Base-by-base conservation (phyloP, 306 rosid genomes). In the Glycine soja region DNA sequence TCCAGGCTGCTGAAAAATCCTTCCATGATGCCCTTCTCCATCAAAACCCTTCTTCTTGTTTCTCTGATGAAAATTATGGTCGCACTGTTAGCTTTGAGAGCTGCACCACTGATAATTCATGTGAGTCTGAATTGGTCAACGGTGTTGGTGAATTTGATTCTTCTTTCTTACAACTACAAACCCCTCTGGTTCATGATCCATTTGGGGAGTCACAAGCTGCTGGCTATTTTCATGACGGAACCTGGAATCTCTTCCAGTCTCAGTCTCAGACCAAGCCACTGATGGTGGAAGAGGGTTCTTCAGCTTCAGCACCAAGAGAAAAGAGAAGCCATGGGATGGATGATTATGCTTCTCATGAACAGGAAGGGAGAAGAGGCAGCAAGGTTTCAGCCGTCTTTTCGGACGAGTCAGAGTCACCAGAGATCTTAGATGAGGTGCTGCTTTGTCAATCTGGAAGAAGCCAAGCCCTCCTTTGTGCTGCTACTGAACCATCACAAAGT, bases 1-100 rank as follows among this genome's bases (percentile, higher is more conserved):
- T 95, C 82, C 97, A 87, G 48, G 89, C 97, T 34, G 90, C 97
- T 43, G 99, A 95, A 77, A 93, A 91, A 52, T 95, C 97, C 2
- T 89, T 95, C 65, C 87, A 88, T 56, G 97, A 95, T 47, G 95
- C 58, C 58, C 88, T 95, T 45, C 90, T 30, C 30, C 11, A 48
- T 74, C 84, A 81, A 47, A 46, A 13, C 2, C 19, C n/a, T 77
- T 10, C 19, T 40, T 32, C 61, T 2, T 81, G 34, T 19, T 58
- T n/a, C 57, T 84, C 84, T 30, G 87, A 84, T 75, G 79, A 61
- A 48, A 42, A 61, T 56, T 74, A 1, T n/a, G 76, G 75, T 4
- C 72, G 32, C 7, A 18, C 72, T 15, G 38, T 18, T 48, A 86
- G 89, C 57, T 57, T 64, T 70, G 85, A 64, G 59, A 81, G 82